A percentile compares a stretch with the other conserved stretches of the same genome.
phyloP scores from a whole-genome alignment of 2,329 filamentous ascomycete genomes.

The Dactylellina haptotyla region DNA sequence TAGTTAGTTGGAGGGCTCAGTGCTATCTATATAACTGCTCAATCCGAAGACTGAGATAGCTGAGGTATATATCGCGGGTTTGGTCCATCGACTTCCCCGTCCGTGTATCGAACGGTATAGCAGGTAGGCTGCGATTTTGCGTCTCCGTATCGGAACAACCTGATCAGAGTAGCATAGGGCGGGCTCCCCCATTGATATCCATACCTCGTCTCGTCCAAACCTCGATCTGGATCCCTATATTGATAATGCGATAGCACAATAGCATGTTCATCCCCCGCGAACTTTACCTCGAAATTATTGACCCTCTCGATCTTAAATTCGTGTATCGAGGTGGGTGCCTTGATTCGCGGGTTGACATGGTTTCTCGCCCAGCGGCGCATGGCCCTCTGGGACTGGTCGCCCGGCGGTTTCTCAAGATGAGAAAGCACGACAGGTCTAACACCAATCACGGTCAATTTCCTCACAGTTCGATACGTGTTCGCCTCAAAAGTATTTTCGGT shows the following conservation, averaged over 20 bases:
- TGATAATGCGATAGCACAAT: constrained; percentile 13
- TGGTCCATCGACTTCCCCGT: not conserved
- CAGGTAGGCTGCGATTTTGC: not conserved
- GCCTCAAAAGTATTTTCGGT: not conserved
- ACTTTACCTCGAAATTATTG: not conserved
- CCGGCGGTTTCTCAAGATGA: not conserved
- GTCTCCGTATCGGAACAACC: constrained; percentile 14
- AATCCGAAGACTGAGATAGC: too few relatives aligned
- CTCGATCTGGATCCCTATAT: not conserved
- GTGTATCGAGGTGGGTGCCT: constrained; percentile 7
- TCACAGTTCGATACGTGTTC: not conserved
- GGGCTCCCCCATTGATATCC: not conserved
- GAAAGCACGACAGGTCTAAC: constrained; percentile 17
- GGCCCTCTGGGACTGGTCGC: not conserved
- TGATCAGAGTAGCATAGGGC: constrained; percentile 2
- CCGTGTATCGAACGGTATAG: constrained; percentile 2
- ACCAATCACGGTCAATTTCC: constrained; percentile 5
- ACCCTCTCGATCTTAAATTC: not conserved
- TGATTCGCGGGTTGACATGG: constrained; percentile 1
- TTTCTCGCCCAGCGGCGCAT: too few relatives aligned
- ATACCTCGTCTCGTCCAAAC: too few relatives aligned
- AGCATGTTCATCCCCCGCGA: constrained; percentile 20
- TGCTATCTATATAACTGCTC: too few relatives aligned
- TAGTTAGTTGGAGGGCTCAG: too few relatives aligned
- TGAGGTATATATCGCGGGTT: too few relatives aligned